These are phyloP conservation scores for Wickerhamomyces chambardii DNA, from an alignment of 805 yeast genomes.

Conservation along the genomic window DNA sequence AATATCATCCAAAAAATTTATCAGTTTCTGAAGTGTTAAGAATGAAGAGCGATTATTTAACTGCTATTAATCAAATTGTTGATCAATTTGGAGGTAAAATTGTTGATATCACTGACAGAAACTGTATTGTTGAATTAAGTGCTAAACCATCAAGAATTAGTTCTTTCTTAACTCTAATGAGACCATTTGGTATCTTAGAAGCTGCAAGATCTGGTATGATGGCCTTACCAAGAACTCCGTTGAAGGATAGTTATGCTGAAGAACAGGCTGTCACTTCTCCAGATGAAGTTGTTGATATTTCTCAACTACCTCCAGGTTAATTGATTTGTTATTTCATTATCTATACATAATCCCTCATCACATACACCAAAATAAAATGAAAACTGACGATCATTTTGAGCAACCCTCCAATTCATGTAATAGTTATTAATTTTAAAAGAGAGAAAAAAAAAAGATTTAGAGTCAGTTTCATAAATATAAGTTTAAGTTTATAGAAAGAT, in stretches of 20 bases:
- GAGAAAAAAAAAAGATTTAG: too few species aligned
- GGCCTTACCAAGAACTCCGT: constrained; percentile 95
- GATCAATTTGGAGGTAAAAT: constrained; percentile 88
- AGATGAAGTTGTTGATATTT: constrained; percentile 70
- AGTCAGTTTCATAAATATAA: too few species aligned
- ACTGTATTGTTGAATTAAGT: constrained; percentile 86
- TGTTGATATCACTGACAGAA: constrained; percentile 87
- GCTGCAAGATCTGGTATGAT: constrained; percentile 98
- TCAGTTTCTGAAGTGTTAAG: constrained; percentile 89
- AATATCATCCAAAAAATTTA: constrained; percentile 82
- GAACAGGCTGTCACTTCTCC: constrained; percentile 46
- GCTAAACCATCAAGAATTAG: constrained; percentile 91
- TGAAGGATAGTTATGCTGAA: constrained; percentile 44
- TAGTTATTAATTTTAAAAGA: too few species aligned
- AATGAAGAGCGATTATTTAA: constrained; percentile 85
- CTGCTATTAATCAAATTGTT: constrained; percentile 72
- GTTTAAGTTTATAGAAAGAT: too few species aligned
- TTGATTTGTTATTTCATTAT: background rate
- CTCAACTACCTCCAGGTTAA: constrained; percentile 94
- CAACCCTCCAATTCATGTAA: too few species aligned
- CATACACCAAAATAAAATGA: too few species aligned
- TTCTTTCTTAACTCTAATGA: constrained; percentile 78
- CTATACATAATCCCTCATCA: background rate
- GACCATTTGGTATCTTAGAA: constrained; percentile 95
- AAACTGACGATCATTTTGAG: background rate